Conservation (phyloP, 108 stramenopile genomes). For the Poteriospumella lacustris region DNA sequence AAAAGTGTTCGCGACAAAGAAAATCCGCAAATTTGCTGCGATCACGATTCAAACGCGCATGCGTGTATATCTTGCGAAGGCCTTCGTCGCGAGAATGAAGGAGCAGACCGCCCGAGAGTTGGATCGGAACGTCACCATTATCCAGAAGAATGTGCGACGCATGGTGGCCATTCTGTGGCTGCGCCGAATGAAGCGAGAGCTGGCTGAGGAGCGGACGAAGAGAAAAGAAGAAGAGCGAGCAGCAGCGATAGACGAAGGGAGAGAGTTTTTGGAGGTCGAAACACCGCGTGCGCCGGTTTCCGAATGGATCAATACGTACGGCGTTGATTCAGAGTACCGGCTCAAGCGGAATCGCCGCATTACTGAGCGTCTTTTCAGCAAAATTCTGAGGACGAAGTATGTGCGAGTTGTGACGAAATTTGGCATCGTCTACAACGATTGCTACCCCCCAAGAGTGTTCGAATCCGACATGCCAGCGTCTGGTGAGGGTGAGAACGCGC, state of each 20-base stretch:
- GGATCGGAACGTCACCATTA: not conserved
- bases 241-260: not conserved
- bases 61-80: constrained; percentile 20
- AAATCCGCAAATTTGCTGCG: not conserved
- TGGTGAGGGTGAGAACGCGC: not conserved
- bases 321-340: constrained; percentile 14
- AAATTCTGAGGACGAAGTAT: not conserved
- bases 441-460: not conserved
- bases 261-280: not conserved
- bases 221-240: not conserved
- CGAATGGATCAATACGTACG: constrained; percentile 15
- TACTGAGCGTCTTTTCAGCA: not conserved
- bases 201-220: not conserved
- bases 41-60: constrained; percentile 13
- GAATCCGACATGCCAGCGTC: not conserved
- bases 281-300: not conserved
- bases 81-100: not conserved
- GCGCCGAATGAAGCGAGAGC: not conserved
- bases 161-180: not conserved
- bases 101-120: not conserved
- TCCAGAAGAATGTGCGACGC: not conserved
- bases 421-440: constrained; percentile 15
- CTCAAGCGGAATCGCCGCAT: constrained; percentile 20
- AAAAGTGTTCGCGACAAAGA: not conserved
- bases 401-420: not conserved